Base-by-base conservation (phyloP, 352 stramenopile species). In the Phytophthora quininea region DNA sequence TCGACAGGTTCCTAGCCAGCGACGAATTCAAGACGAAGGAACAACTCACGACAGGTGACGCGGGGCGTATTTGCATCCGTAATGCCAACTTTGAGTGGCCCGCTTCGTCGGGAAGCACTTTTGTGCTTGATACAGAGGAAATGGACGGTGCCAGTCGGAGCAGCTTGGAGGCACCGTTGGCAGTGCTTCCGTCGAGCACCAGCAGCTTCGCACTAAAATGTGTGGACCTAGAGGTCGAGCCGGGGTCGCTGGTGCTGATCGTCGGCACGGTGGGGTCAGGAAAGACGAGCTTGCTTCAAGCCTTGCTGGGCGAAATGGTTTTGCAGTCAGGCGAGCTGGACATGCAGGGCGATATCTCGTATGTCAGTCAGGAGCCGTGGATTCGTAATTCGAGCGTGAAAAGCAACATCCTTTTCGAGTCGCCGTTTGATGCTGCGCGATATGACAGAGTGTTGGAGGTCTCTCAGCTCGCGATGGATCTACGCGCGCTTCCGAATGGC, bases 371-470 rank as follows among this genome's bases (percentile, higher is more conserved):
- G 73, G 78, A 93, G 45, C 64, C 93, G 33, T 98, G 90, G 88
- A 98, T 98, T 58, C 73, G 94, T 27, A 97, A 98, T 64, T 62
- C 77, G n/a, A 97, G 88, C 24, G 64, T 98, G 11, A 65, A 76
- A n/a, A 84, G 97, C 55, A 79, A 76, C 49, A 74, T 79, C 46
- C 40, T 76, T 19, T 79, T 79, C 42, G 70, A 69, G 27, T 61
- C 70, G 11, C 3, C 46, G 2, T 58, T 69, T 27, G 54, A 79
- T 48, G 27, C 49, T 7, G 38, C 54, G 45, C 55, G 61, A 3
- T 80, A 80, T 46, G 19, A 90, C 33, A 58, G 72, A 29, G 83
- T 89, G 10, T 40, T 96, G 24, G 32, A 67, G 48, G 77, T 77
- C 4, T 98, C 90, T 58, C 83, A 89, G 35, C 75, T 98, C 8